Evolutionary conservation across 805 yeast species (phyloP).

Genomic region (Clavispora fructus): DNA sequence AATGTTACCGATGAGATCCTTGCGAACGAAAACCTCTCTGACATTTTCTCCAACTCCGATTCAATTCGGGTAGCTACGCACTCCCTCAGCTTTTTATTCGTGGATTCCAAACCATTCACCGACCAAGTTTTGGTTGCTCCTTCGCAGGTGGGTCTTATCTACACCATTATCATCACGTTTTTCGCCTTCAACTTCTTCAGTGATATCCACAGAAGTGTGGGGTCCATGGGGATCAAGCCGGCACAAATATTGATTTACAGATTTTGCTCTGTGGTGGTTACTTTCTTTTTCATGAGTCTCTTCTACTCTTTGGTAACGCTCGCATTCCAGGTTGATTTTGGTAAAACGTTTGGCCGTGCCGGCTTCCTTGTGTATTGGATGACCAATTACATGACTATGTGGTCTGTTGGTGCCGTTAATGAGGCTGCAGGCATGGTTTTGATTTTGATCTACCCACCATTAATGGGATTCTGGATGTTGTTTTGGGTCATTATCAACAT

Average conservation of each 20-base stretch:
- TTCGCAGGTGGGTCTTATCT: conserved; percentile 70
- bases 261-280: conserved; percentile 41
- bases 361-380: conserved; percentile 78
- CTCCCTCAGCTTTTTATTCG: conserved; percentile 29
- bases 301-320: conserved; percentile 56
- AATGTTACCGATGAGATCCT: conserved; percentile 14
- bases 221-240: conserved; percentile 38
- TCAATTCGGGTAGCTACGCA: conserved; percentile 19
- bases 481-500: conserved; percentile 67
- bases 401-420: conserved; percentile 72
- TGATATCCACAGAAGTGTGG: conserved; percentile 47
- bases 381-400: conserved; percentile 60
- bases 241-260: conserved; percentile 50
- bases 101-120: conserved; percentile 48
- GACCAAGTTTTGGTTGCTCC: conserved; percentile 58
- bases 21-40: conserved; percentile 11
- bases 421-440: conserved; percentile 56
- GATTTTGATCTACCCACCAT: conserved; percentile 53
- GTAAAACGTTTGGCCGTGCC: conserved; percentile 52
- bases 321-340: conserved; percentile 62
- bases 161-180: conserved; percentile 64
- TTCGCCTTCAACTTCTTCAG: conserved; percentile 62
- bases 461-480: conserved; percentile 66
- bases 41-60: conserved; percentile 8
- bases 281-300: conserved; percentile 54